Evolutionary conservation across 2,329 filamentous ascomycete genomes (phyloP).

Genomic region (Colletotrichum tamarilloi): DNA sequence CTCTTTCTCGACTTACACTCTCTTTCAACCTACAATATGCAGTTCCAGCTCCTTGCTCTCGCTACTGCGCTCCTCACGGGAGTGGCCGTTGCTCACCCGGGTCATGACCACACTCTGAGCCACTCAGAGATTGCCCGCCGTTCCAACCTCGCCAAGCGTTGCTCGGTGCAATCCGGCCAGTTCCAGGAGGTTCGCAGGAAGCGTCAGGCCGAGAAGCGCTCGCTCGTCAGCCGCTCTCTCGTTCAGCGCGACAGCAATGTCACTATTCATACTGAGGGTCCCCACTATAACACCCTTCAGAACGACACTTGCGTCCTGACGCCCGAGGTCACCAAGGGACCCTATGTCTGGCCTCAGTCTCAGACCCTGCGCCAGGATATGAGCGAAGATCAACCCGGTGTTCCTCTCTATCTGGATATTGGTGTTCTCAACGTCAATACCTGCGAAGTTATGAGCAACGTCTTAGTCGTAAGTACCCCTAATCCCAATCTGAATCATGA

Average conservation of each 20-base stretch:
- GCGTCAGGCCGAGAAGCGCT: conserved; percentile 28
- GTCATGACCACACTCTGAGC: conserved; percentile 51
- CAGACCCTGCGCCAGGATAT: conserved; percentile 58
- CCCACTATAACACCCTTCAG: conserved; percentile 25
- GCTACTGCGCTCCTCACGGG: conserved; percentile 16
- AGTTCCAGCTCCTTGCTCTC: conserved; percentile 12
- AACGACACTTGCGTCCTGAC: conserved; percentile 39
- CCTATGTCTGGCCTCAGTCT: conserved; percentile 49
- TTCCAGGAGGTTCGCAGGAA: conserved; percentile 21
- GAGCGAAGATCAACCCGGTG: conserved; percentile 52
- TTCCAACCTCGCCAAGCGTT: conserved; percentile 20
- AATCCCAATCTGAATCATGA: too few species aligned
- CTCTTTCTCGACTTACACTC: conserved; percentile 2
- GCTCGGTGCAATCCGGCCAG: conserved; percentile 13
- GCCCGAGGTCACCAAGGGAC: conserved; percentile 28
- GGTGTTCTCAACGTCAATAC: conserved; percentile 39
- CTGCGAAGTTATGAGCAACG: conserved; percentile 28
- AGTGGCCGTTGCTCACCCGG: conserved; percentile 53
- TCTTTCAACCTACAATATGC: background rate
- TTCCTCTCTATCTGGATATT: conserved; percentile 51
- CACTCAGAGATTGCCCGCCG: conserved; percentile 25
- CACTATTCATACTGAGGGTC: conserved; percentile 25
- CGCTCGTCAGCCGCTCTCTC: conserved; percentile 18
- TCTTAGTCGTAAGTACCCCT: too few species aligned
- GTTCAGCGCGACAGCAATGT: conserved; percentile 10